These are phyloP conservation scores for Monosporascus sp. DNA, from an alignment of 2,329 filamentous ascomycete species.

Conservation along the genomic window DNA sequence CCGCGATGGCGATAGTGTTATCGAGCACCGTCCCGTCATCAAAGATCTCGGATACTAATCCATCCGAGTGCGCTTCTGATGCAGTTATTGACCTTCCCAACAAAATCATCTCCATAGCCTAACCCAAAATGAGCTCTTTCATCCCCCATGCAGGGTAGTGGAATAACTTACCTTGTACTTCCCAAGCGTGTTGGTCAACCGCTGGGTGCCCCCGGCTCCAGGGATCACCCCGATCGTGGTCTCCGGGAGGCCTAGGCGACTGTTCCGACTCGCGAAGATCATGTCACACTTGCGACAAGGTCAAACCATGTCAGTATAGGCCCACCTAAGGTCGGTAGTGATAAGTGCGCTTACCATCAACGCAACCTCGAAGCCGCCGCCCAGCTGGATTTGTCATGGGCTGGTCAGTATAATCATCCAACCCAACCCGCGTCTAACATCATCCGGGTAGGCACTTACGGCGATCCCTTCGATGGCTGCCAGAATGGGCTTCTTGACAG, in stretches of 20 bases:
- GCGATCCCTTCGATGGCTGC: conserved; percentile 46
- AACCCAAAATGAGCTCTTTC: not conserved
- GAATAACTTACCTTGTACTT: conserved; percentile 25
- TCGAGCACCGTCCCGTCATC: conserved; percentile 21
- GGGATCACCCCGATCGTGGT: conserved; percentile 90
- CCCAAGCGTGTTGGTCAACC: conserved; percentile 28
- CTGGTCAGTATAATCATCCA: not conserved
- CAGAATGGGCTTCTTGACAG: conserved; percentile 40
- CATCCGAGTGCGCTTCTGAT: conserved; percentile 19
- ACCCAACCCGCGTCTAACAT: not conserved
- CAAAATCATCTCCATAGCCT: conserved; percentile 27
- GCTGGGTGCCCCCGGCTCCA: conserved; percentile 80
- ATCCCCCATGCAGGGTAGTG: not conserved
- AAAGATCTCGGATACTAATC: conserved; percentile 22
- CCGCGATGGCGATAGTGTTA: conserved; percentile 18
- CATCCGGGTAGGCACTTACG: conserved; percentile 28
- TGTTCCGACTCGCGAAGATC: conserved; percentile 69
- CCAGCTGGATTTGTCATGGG: conserved; percentile 28
- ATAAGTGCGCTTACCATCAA: conserved; percentile 31
- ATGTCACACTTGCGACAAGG: conserved; percentile 28
- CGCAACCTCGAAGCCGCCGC: conserved; percentile 45
- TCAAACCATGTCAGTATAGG: not conserved
- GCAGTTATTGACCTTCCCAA: conserved; percentile 20
- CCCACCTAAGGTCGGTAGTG: not conserved
- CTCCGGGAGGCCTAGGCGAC: conserved; percentile 92